Evolutionary conservation across 1,284 basidiomycete genomes (phyloP).

Genomic region (Pyrrhoderma noxium): DNA sequence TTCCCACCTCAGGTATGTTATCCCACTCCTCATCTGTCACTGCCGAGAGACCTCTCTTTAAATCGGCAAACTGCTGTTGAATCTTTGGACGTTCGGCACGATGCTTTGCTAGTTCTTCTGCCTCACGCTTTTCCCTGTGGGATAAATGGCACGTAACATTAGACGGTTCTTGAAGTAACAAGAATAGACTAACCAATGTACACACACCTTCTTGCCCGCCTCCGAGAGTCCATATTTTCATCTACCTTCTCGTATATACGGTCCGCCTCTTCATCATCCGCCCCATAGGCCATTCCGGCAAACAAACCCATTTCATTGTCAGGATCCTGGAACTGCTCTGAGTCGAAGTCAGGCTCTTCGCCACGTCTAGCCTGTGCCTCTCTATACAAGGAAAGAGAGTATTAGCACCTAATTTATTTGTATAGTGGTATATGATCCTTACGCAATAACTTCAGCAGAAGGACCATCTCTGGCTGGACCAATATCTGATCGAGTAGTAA

Average conservation of each 20-base stretch:
- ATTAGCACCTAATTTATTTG: not conserved
- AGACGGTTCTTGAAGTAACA: constrained; percentile 24
- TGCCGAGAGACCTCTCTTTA: constrained; percentile 82
- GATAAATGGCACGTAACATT: constrained; percentile 24
- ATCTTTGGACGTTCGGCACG: constrained; percentile 83
- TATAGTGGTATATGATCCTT: constrained; percentile 25
- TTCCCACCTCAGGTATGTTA: constrained; percentile 91
- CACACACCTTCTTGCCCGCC: constrained; percentile 72
- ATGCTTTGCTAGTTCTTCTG: constrained; percentile 62
- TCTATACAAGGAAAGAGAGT: constrained; percentile 30
- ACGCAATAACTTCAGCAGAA: constrained; percentile 83
- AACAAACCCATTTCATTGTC: constrained; percentile 97
- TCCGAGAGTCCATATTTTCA: constrained; percentile 81
- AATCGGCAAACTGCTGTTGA: constrained; percentile 89
- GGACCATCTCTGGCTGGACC: constrained; percentile 95
- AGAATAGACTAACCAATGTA: constrained; percentile 34
- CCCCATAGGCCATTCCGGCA: constrained; percentile 92
- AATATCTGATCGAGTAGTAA: constrained; percentile 98
- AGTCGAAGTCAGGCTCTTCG: constrained; percentile 81
- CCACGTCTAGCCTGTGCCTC: constrained; percentile 79
- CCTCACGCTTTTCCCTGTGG: constrained; percentile 67
- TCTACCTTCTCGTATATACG: constrained; percentile 91
- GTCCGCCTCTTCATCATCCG: constrained; percentile 97
- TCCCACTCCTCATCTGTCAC: constrained; percentile 95
- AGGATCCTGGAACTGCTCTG: constrained; percentile 90